phyloP scores from a whole-genome alignment of 495 filamentous ascomycete genomes.

The Hapsidospora chrysogenum region DNA sequence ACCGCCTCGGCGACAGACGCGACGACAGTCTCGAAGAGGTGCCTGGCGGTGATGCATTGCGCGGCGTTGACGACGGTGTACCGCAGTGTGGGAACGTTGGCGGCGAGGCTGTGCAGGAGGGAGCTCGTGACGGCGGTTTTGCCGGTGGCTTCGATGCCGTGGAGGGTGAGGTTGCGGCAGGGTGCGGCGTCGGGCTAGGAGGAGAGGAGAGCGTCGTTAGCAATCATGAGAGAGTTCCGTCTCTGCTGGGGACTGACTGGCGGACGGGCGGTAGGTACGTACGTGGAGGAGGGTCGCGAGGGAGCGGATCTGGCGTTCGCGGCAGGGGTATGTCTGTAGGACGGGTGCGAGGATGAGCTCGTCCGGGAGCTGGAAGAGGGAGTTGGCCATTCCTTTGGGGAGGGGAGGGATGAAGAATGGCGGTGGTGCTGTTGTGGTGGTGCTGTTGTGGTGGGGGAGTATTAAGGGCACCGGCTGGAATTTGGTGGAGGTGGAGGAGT shows the following conservation, averaged over 20 bases:
- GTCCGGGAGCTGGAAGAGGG: slow-evolving; percentile 27
- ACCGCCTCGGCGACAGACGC: slow-evolving; percentile 36
- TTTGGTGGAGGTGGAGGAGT: too few species aligned
- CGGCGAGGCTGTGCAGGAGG: slow-evolving; percentile 30
- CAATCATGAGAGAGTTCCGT: background rate
- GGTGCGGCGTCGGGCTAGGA: slow-evolving; percentile 24
- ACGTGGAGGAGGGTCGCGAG: slow-evolving; percentile 46
- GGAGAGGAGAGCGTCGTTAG: background rate
- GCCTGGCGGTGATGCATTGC: slow-evolving; percentile 82
- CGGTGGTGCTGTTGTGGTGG: too few species aligned
- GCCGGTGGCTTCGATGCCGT: slow-evolving; percentile 86
- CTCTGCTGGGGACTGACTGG: background rate
- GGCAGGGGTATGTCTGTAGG: slow-evolving; percentile 35
- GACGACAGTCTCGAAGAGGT: slow-evolving; percentile 59
- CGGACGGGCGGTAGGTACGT: slow-evolving; percentile 11
- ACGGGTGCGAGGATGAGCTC: slow-evolving; percentile 36
- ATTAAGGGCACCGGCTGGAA: too few species aligned
- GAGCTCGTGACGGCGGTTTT: slow-evolving; percentile 56
- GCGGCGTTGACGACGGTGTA: slow-evolving; percentile 60
- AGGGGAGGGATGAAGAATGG: too few species aligned
- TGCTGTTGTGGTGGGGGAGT: too few species aligned
- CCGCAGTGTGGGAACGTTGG: slow-evolving; percentile 15
- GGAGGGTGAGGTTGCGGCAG: slow-evolving; percentile 47
- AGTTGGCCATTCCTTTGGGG: background rate
- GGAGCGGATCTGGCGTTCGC: slow-evolving; percentile 45